Percentiles rank a stretch among this genome's conserved stretches.
These are phyloP conservation scores for Polyporus arcularius DNA, from an alignment of 768 basidiomycete species.

Conservation along the genomic window DNA sequence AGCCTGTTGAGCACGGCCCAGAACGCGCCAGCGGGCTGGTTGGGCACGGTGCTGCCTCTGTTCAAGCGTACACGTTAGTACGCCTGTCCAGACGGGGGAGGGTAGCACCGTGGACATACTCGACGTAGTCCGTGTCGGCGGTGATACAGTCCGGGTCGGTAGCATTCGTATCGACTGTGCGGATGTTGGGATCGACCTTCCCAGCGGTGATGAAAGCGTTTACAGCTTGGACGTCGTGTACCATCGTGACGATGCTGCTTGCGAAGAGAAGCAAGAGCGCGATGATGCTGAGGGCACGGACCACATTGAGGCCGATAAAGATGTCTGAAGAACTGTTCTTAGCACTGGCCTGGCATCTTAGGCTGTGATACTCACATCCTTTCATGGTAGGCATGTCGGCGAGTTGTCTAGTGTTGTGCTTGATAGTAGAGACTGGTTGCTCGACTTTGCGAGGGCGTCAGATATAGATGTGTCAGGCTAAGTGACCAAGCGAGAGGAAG, in stretches of 20 bases:
- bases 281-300: conserved; percentile 60
- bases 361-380: conserved; percentile 11
- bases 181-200: conserved; percentile 16
- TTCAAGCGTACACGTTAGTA: conserved; percentile 9
- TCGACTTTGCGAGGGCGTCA: neutral
- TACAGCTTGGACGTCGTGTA: conserved; percentile 73
- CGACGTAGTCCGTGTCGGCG: conserved; percentile 74
- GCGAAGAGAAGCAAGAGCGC: conserved; percentile 24
- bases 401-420: neutral
- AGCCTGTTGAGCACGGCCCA: conserved; percentile 89
- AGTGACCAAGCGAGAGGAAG: conserved; percentile 5
- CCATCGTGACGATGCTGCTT: conserved; percentile 68
- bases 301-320: conserved; percentile 78
- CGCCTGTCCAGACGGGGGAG: neutral
- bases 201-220: conserved; percentile 57
- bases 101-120: conserved; percentile 43
- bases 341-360: neutral
- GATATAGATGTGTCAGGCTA: neutral
- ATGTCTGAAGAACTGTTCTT: conserved; percentile 36
- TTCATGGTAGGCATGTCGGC: conserved; percentile 15
- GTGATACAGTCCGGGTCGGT: conserved; percentile 33
- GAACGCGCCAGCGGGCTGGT: conserved; percentile 87
- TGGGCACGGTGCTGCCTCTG: conserved; percentile 80
- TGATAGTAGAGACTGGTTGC: neutral
- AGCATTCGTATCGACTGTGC: conserved; percentile 11